These are phyloP conservation scores for Hypericum androsaemum DNA, from an alignment of 345 rosid genomes.

Conservation along the genomic window DNA sequence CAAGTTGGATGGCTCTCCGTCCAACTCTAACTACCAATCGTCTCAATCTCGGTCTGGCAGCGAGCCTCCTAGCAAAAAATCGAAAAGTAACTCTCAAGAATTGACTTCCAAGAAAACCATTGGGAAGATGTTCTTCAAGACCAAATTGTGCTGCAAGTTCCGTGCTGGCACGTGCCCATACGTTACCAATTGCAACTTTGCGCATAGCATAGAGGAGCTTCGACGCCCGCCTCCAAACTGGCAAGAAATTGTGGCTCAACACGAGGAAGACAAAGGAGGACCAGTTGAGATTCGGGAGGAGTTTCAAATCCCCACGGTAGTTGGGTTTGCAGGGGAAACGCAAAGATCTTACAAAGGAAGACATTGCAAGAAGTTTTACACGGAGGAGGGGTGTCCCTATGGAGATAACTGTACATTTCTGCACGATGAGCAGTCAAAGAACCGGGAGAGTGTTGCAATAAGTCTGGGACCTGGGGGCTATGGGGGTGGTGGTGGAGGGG, in stretches of 20 bases:
- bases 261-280: conserved; percentile 45
- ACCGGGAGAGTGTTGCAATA: conserved; percentile 88
- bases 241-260: conserved; percentile 71
- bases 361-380: conserved; percentile 92
- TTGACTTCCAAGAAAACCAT: conserved; percentile 46
- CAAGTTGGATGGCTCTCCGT: conserved; percentile 25
- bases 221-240: conserved; percentile 65
- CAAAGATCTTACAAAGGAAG: conserved; percentile 74
- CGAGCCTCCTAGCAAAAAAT: conserved; percentile 55
- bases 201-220: conserved; percentile 85
- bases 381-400: conserved; percentile 94
- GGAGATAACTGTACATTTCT: conserved; percentile 85
- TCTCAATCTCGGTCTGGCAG: conserved; percentile 36
- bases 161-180: conserved; percentile 72
- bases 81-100: conserved; percentile 40
- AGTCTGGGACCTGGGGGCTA: conserved; percentile 92
- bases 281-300: conserved; percentile 45
- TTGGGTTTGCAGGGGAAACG: conserved; percentile 36
- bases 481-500: conserved; percentile 38
- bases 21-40: conserved; percentile 40
- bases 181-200: conserved; percentile 61
- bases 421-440: conserved; percentile 89
- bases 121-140: conserved; percentile 76
- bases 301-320: conserved; percentile 73
- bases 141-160: conserved; percentile 75